These are phyloP conservation scores for Tuber brumale DNA, from an alignment of 495 filamentous ascomycete genomes.

Conservation along the genomic window DNA sequence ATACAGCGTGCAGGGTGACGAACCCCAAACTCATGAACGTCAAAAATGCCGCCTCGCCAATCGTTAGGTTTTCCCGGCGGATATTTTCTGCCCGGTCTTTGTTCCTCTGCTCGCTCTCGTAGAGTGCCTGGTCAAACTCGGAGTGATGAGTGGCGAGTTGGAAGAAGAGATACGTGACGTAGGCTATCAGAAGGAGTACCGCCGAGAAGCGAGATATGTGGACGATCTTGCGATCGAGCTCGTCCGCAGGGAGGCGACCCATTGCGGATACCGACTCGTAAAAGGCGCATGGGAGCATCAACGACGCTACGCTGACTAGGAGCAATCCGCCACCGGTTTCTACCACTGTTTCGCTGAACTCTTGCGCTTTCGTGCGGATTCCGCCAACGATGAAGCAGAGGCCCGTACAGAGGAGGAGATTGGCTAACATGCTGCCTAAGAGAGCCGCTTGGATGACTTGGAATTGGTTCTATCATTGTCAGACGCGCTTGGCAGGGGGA, in stretches of 20 bases:
- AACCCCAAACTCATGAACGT: constrained; percentile 61
- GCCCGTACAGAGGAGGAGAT: constrained; percentile 67
- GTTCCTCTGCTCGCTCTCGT: constrained; percentile 64
- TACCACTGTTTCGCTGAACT: constrained; percentile 68
- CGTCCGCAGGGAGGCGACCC: constrained; percentile 38
- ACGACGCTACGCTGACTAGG: constrained; percentile 56
- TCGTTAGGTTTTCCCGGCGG: constrained; percentile 64
- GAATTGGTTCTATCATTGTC: constrained; percentile 10
- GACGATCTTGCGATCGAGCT: constrained; percentile 50
- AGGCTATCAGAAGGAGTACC: constrained; percentile 72
- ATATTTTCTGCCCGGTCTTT: constrained; percentile 60
- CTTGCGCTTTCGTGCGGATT: constrained; percentile 56
- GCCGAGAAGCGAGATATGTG: constrained; percentile 69
- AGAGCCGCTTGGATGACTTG: constrained; percentile 74
- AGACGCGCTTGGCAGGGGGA: not conserved
- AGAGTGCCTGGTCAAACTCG: constrained; percentile 62
- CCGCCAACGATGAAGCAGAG: constrained; percentile 74
- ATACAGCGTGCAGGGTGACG: constrained; percentile 74
- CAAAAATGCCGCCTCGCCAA: constrained; percentile 66
- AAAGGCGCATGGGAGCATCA: constrained; percentile 78
- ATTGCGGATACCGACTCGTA: constrained; percentile 52
- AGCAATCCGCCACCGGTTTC: constrained; percentile 76
- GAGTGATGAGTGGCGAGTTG: constrained; percentile 76
- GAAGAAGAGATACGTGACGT: constrained; percentile 62
- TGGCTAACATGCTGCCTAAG: constrained; percentile 72